Conservation (phyloP, 306 rosid genomes). For the Begonia masoniana region DNA sequence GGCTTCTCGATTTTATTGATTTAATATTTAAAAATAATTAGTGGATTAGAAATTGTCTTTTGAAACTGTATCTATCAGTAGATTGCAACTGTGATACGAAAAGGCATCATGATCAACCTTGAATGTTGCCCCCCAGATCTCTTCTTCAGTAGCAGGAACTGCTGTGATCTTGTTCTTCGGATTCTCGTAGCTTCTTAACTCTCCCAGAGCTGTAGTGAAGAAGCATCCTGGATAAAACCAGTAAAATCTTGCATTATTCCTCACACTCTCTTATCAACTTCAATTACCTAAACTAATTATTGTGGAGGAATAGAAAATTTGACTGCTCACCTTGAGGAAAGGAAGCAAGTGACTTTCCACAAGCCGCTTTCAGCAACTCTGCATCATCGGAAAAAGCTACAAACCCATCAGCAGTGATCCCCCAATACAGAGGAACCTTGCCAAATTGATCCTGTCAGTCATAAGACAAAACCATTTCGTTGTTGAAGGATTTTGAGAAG, state of each 20-base stretch:
- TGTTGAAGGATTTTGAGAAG: too few relatives aligned
- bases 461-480: too few relatives aligned
- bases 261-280: too few relatives aligned
- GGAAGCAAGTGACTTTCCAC: conserved; percentile 99
- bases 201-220: conserved; percentile 77
- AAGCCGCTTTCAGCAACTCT: conserved; percentile 71
- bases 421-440: conserved; percentile 81
- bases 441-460: conserved; percentile 61
- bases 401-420: conserved; percentile 89
- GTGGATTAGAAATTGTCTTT: not conserved
- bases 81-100: not conserved
- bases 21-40: too few relatives aligned
- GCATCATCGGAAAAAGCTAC: conserved; percentile 86
- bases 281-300: too few relatives aligned
- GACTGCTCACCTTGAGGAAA: conserved; percentile 39
- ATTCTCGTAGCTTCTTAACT: conserved; percentile 70
- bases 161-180: conserved; percentile 84
- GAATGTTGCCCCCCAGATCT: conserved; percentile 88
- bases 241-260: too few relatives aligned
- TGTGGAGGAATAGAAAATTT: too few relatives aligned
- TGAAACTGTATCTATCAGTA: not conserved
- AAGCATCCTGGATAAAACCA: conserved; percentile 39
- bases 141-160: conserved; percentile 77
- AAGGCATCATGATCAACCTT: not conserved
- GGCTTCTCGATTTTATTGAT: not conserved